Base-by-base conservation (phyloP, 768 basidiomycete species). In the Pisolithus tinctorius region DNA sequence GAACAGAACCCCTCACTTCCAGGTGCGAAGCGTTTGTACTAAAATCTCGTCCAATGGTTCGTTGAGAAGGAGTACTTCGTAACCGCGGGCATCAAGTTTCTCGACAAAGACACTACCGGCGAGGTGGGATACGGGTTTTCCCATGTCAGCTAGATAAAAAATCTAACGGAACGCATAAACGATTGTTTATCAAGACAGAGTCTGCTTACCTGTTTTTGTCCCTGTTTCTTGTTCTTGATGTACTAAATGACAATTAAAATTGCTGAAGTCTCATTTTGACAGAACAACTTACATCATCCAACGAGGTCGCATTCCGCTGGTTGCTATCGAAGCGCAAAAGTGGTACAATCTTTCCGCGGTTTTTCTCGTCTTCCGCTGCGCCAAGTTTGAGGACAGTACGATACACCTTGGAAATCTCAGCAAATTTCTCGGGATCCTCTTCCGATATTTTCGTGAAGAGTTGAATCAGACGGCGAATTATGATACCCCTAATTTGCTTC, bases 91-190 rank as follows among this genome's bases (percentile, higher is more conserved):
- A 54, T 88, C 75, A 36, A 98, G 80, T 61, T 95, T 94, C 73
- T 99, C 95, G 37, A 98, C 86, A 65, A 98, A 97, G 36, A 98
- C 88, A 56, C 91, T 94, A 67, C 89, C 84, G 4, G 82, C 77
- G 39, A 99, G 78, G 49, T 84, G 76, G 42, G 84, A 80, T 11
- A 78, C 60, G 23, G 74, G 71, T 71, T 89, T 90, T 51, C 94
- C 95, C 62, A 91, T 86, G 55, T 93, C 91, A 6, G 94, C 91
- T 45, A 96, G 80, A 64, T 88, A 98, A 77, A 93, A 99, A 54
- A 99, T 93, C 78, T 88, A 54, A 9, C 30, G 27, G 27, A 27
- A 4, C 20, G 16, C 8, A 42, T 39, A n/a, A 27, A 29, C 13
- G 13, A 7, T 25, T 14, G 27, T 55, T 47, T 37, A 46, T 6